Evolutionary conservation across 1,284 basidiomycete genomes (phyloP), one percentile per base, ranked within the genome.

Genomic region (Phenoliferia sp.): DNA sequence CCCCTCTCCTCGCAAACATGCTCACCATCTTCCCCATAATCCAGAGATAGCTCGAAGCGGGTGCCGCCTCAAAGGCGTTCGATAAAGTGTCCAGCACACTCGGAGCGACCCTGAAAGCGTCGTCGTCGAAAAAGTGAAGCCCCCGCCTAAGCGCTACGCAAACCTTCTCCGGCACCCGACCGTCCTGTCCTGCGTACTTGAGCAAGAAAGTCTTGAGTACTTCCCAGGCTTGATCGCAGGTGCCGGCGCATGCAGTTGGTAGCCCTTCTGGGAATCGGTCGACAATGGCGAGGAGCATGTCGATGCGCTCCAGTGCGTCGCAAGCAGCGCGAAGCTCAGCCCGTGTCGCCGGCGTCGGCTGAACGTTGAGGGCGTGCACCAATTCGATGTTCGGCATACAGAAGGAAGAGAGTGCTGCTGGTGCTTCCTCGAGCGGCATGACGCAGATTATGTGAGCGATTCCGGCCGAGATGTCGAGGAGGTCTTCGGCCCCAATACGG

Each of bases 361-460:
- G 36, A 32, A 52, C 28, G 31, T 48, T 63, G 28, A 72, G 15
- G 4, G 63, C 10, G 65, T 82, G 81, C 0, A 84, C 75, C n/a
- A 78, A 72, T 69, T 81, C 79, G 29, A 85, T 77, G 39, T 84
- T 73, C 1, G 84, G 84, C 75, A 82, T 82, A 16, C 89, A 86
- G 78, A 99, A 98, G 26, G 88, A 88, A 73, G 88, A 86, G 59
- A 99, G 83, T 0, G 90, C 91, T 70, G 87, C 84, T 2, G 92
- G 90, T 16, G 92, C 91, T 72, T 87, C 86, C 62, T 88, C 87
- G 0, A 81, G 67, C 1, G 90, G 87, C 91, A 98, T 94, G 1
- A 88, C 90, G 34, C 89, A 90, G 68, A 99, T 94, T 66, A 99
- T 91, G 79, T 92, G 88, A 2, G 92, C 94, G 66, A 99, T 93